A percentile compares a stretch with the other conserved stretches of the same genome.
Conservation (phyloP, 768 basidiomycete genomes). For the Psilocybe subaeruginosa region DNA sequence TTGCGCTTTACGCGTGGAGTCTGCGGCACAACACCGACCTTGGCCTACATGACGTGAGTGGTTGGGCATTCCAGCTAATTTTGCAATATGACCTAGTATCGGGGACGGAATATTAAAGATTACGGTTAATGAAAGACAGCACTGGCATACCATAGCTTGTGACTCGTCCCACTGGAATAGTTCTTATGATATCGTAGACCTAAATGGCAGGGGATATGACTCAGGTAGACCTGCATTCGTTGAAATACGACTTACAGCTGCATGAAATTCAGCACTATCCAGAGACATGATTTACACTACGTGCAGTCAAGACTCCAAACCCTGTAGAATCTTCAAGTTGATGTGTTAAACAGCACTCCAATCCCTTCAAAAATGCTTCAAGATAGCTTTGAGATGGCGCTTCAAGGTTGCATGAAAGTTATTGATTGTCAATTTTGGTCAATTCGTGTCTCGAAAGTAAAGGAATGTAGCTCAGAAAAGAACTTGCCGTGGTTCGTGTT, state of each 20-base stretch:
- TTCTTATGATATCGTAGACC: conserved; percentile 76
- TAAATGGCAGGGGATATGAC: conserved; percentile 24
- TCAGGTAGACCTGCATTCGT: not conserved
- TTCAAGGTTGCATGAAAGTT: too few species aligned
- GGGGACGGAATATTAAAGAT: not conserved
- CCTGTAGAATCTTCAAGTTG: too few species aligned
- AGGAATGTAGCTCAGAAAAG: too few species aligned
- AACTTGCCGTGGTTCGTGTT: too few species aligned
- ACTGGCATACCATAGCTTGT: conserved; percentile 69
- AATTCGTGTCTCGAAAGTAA: too few species aligned
- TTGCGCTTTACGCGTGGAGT: not conserved
- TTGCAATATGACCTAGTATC: conserved; percentile 72
- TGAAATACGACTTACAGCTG: conserved; percentile 26
- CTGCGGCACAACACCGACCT: conserved; percentile 44
- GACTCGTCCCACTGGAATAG: conserved; percentile 67
- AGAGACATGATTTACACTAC: conserved; percentile 12
- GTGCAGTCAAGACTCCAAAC: too few species aligned
- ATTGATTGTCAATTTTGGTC: too few species aligned
- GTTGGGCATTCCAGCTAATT: conserved; percentile 76
- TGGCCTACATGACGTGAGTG: conserved; percentile 85
- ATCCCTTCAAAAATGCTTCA: too few species aligned
- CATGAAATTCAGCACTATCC: conserved; percentile 42
- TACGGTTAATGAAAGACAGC: not conserved
- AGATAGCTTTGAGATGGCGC: too few species aligned
- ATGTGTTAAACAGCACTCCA: too few species aligned